phyloP scores from a whole-genome alignment of 768 basidiomycete genomes.

The Candolleomyces aberdarensis region DNA sequence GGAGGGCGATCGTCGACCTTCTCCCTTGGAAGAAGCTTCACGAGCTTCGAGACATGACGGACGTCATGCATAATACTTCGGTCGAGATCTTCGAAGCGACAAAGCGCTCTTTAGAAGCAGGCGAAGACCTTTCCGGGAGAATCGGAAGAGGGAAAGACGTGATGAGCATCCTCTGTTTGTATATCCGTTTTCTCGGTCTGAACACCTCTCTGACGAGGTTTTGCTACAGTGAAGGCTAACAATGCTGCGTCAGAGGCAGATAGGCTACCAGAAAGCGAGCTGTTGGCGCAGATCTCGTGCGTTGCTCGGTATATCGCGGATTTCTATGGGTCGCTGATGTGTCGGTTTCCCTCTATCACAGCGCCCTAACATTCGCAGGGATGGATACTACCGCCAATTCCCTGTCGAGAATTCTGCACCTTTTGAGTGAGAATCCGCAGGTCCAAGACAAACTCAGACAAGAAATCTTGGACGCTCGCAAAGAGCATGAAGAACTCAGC shows the following conservation, averaged over 20 bases:
- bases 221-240: constrained; percentile 29
- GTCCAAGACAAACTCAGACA: constrained; percentile 19
- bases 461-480: constrained; percentile 18
- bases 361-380: constrained; percentile 22
- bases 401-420: constrained; percentile 14
- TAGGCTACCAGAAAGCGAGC: constrained; percentile 28
- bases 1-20: constrained; percentile 28
- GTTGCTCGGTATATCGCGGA: constrained; percentile 1
- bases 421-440: constrained; percentile 15
- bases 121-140: constrained; percentile 26
- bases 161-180: constrained; percentile 43
- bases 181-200: not conserved
- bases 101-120: constrained; percentile 30
- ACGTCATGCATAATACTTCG: constrained; percentile 34
- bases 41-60: constrained; percentile 26
- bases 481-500: constrained; percentile 10
- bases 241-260: constrained; percentile 26
- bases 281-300: constrained; percentile 32
- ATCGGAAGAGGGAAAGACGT: constrained; percentile 43
- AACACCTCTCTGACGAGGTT: not conserved
- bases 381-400: constrained; percentile 22
- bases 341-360: constrained; percentile 1
- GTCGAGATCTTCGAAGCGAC: constrained; percentile 33
- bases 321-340: not conserved
- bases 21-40: constrained; percentile 30